Conservation (phyloP, 2,329 filamentous ascomycete genomes). For the Aureobasidium zeae region DNA sequence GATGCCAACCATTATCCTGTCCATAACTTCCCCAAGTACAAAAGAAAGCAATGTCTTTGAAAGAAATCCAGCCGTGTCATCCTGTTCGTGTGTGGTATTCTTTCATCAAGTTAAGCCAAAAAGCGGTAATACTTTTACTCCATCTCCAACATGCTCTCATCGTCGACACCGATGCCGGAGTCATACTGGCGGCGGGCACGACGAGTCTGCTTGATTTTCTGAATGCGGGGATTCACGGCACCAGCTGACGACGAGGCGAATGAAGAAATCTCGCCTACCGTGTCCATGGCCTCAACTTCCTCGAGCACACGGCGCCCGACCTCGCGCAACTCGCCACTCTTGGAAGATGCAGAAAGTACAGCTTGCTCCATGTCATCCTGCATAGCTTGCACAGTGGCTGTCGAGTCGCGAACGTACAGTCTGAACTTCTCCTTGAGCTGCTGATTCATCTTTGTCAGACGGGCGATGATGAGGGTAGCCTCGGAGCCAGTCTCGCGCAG, state of each 20-base stretch:
- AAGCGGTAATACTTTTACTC: conserved; percentile 4
- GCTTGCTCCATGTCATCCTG: conserved; percentile 18
- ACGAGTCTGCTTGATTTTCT: conserved; percentile 18
- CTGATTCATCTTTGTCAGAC: conserved; percentile 23
- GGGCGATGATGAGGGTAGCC: conserved; percentile 20
- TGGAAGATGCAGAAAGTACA: neutral
- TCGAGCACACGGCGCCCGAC: conserved; percentile 13
- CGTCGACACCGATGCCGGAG: conserved; percentile 23
- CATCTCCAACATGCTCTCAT: conserved; percentile 1
- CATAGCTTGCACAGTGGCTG: conserved; percentile 21
- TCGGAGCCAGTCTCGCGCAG: conserved; percentile 26
- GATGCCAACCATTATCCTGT: too few species aligned
- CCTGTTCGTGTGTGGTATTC: too few species aligned
- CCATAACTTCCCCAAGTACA: too few species aligned
- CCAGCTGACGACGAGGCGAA: neutral
- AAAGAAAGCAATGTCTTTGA: too few species aligned
- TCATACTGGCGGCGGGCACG: conserved; percentile 21
- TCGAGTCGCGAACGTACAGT: conserved; percentile 29
- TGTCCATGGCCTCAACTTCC: conserved; percentile 22
- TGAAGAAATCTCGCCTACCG: conserved; percentile 14
- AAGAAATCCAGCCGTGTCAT: too few species aligned
- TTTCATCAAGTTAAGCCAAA: too few species aligned
- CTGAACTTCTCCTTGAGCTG: conserved; percentile 23
- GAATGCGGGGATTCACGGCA: conserved; percentile 8
- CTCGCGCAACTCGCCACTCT: conserved; percentile 1